Evolutionary conservation across 441 rosid species (phyloP), one percentile per base, ranked within the genome.

Genomic region (Hura crepitans): DNA sequence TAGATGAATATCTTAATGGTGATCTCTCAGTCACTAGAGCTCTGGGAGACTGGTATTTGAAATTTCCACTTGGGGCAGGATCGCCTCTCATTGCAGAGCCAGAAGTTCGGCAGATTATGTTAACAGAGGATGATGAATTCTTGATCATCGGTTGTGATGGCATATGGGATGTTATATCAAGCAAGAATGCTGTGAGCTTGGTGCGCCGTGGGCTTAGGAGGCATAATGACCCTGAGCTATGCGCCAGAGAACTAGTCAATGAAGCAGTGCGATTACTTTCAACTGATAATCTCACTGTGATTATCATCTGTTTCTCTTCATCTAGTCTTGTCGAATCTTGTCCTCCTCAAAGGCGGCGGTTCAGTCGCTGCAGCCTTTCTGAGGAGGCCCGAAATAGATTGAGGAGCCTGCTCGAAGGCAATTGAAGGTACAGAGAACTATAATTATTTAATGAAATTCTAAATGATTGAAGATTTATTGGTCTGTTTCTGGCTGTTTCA

Each of bases 41-140:
- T 18, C 86, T 92, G 18, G 96, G 97, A 15, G 97, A 92, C 77
- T 89, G 93, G 94, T 85, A 81, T 33, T 12, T 89, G 72, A 93
- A 93, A 81, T 78, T 82, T 47, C 85, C 90, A 0, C 75, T 75
- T 46, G 91, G 88, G 5, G 62, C 86, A 10, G 59, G 78, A 3
- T 89, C 93, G 1, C 91, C 93, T 60, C 88, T 92, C 13, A 86
- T 84, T 53, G 87, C 97, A 4, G 96, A 89, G 30, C 97, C 97
- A n/a, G 97, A 92, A 62, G 78, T 89, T 60, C 81, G 43, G 39
- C 88, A 74, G 69, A 71, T 75, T 15, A 27, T 66, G 18, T 71
- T 91, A 53, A 77, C 91, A 8, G 92, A 89, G 67, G 91, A 91
- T 2, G 97, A 91, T 42, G 97, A 91, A 55, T 91, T 91, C 77